Evolutionary conservation across 2,329 filamentous ascomycete genomes (phyloP), one percentile per base, ranked within the genome.

Genomic region (Escovopsis sp.): DNA sequence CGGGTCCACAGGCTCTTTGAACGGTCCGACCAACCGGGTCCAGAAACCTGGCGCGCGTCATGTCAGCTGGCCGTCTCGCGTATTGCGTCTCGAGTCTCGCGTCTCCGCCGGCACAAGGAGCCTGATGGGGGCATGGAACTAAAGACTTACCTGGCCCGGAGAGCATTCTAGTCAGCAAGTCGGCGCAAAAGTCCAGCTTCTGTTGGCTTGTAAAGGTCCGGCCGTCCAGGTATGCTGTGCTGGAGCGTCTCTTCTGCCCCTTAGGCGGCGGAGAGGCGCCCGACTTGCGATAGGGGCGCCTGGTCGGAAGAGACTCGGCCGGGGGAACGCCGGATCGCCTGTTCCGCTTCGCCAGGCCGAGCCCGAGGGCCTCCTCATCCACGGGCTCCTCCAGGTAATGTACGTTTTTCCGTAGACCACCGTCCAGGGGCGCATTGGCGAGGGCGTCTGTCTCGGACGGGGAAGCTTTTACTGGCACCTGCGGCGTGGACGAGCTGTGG

Each of bases 21-120:
- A 80, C 0, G 74, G 73, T 0, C 73, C 73, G 3, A 80, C 75
- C 0, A 79, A 65, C n/a, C 75, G 71, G 0, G 76, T 80, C 76
- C 76, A 80, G 55, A 76, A 32, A 6, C 76, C 75, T 77, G 41
- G 23, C 2, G 12, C 11, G 8, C 8, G 11, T 32, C 28, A 32
- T 11, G 28, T 9, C 28, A 32, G 28, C 28, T 11, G 8, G 8
- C 8, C 11, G 11, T 11, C 28, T 32, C 36, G 18, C 40, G 36
- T 39, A 15, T 15, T 15, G 15, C 15, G 15, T 15, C 15, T 15
- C 15, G 15, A 15, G 11, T 11, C 28, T 32, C 36, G 18, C 40
- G 36, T 39, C n/a, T 12, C 6, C 38, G 2, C 26, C 6, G 2
- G 12, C 41, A 19, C 6, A 9, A 15, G 34, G 15, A 15, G 15